Percentiles rank a stretch among this genome's conserved stretches.
phyloP scores from a whole-genome alignment of 139 green algal genomes.

The Pleodorina starrii region DNA sequence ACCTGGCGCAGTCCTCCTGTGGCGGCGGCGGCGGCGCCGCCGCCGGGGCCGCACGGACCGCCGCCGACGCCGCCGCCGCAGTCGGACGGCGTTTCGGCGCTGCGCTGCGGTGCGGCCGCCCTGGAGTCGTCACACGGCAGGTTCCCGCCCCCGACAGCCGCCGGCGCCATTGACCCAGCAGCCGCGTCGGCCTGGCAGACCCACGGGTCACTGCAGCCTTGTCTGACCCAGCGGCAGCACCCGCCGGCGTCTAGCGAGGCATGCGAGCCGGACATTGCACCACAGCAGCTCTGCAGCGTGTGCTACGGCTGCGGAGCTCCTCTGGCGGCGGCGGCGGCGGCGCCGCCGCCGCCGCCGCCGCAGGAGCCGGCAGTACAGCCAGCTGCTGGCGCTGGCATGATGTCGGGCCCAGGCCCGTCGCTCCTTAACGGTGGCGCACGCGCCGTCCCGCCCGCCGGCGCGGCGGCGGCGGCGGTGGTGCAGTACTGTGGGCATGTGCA shows the following conservation, averaged over 20 bases:
- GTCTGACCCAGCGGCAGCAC: background rate
- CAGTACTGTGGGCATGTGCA: too few relatives aligned
- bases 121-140: background rate
- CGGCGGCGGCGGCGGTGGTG: too few relatives aligned
- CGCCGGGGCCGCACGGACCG: too few relatives aligned
- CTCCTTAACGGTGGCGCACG: background rate
- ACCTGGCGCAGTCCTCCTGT: too few relatives aligned
- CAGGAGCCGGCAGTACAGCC: background rate
- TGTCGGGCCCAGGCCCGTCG: background rate
- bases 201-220: background rate
- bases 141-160: too few relatives aligned
- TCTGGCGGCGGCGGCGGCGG: background rate
- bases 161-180: background rate
- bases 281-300: background rate
- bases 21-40: too few relatives aligned
- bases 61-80: too few relatives aligned
- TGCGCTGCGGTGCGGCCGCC: background rate
- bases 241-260: too few relatives aligned
- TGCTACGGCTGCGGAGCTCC: background rate
- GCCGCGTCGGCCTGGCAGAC: background rate
- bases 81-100: background rate
- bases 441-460: background rate
- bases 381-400: background rate
- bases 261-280: background rate
- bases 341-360: background rate